Percentiles rank a stretch among this genome's conserved stretches.
Evolutionary conservation across 139 green algal genomes (phyloP).

Genomic region (Limnomonas spitsbergensis): DNA sequence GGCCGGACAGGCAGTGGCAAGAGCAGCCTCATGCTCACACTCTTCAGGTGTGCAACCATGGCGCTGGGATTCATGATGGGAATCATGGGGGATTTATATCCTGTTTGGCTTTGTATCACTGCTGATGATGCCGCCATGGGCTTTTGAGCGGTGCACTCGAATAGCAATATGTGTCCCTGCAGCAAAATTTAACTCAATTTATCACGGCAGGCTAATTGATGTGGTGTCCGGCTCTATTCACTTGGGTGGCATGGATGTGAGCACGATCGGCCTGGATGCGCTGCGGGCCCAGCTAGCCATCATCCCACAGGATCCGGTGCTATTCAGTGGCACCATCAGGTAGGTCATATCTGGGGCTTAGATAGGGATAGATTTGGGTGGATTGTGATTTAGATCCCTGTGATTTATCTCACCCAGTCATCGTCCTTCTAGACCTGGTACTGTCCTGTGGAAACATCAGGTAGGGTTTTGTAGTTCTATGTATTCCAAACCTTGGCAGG

Average conservation of each 20-base stretch:
- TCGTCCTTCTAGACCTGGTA: no score
- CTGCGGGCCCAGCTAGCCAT: constrained; percentile 76
- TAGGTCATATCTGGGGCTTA: constrained; percentile 63
- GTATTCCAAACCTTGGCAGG: no score
- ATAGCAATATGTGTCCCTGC: no score
- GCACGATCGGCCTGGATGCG: constrained; percentile 61
- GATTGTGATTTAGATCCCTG: not conserved
- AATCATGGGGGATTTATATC: no score
- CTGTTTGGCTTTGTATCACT: no score
- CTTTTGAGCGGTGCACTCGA: no score
- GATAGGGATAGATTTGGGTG: not conserved
- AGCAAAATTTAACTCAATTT: no score
- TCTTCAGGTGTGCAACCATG: constrained; percentile 68
- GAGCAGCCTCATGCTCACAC: constrained; percentile 71
- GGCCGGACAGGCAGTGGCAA: constrained; percentile 81
- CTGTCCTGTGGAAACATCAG: no score
- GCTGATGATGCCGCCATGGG: no score
- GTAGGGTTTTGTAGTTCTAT: no score
- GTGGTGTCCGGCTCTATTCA: constrained; percentile 59
- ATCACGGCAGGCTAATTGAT: constrained; percentile 75
- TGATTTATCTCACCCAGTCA: no score
- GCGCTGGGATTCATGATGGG: no score
- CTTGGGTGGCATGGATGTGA: constrained; percentile 71
- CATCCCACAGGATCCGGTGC: constrained; percentile 77
- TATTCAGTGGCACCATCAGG: constrained; percentile 78